Evolutionary conservation across 805 yeast genomes (phyloP), one percentile per base, ranked within the genome.

Genomic region (Alloascoidea africana): DNA sequence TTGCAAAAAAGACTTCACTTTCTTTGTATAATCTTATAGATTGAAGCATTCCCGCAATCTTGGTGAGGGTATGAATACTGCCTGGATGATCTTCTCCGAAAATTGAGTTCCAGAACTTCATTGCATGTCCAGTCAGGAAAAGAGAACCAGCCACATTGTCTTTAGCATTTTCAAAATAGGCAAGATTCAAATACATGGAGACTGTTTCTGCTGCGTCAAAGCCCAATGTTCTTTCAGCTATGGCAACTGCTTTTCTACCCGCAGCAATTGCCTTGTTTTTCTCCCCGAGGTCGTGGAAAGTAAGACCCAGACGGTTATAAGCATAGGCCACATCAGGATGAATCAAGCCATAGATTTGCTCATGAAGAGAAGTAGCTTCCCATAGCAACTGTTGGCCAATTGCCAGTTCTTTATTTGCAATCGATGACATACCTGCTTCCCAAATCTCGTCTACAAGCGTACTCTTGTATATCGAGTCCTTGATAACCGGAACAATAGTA

Each of bases 201-300:
- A 84, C 56, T 17, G 87, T 70, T 44, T 85, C 89, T 49, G 70
- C 71, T 11, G 91, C 71, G 52, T 89, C 97, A 44, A 75, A 56
- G 43, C 98, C 98, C 37, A 63, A 56, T 8, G 76, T 66, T 59
- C 97, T 75, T 63, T 89, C 97, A 42, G 76, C 66, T 42, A 86
- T 72, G 32, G 73, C 62, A 43, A 75, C 68, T 2, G 95, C 73
- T 53, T 72, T 77, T 47, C 91, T 73, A 14, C 77, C 70, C 45
- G 71, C 61, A 8, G 65, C 68, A 38, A 74, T 65, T 8, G 96
- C 86, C 45, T 73, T 76, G 16, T 62, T 59, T 15, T 59, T 53
- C 47, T 68, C 58, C 13, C 74, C 73, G 34, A 73, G 53, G 41
- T 77, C 85, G 41, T 72, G 66, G 58, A 73, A 82, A 14, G 75